Evolutionary conservation across 306 rosid genomes (phyloP), one percentile per base, ranked within the genome.

Genomic region (Parietaria judaica): DNA sequence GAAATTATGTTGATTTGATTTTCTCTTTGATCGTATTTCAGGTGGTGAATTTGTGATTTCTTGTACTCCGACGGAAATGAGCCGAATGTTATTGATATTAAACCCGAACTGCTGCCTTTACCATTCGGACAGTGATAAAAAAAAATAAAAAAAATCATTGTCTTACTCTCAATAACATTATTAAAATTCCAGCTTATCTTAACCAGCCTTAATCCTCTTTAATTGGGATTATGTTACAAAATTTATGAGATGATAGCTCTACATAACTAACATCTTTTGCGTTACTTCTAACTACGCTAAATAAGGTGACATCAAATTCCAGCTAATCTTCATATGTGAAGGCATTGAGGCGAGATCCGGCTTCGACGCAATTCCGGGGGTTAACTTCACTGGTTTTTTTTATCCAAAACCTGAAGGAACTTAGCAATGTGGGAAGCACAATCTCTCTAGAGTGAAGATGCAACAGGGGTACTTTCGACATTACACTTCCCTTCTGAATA

Each of bases 261-360:
- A 68, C 11, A 36, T 59, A 50, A n/a, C n/a, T 23, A 23, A 23
- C 31, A 38, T 63, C 15, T 48, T 64, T 41, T 41, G 45, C 45
- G 47, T 50, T 54, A 60, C 82, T 23, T 23, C 31, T n/a, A n/a
- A n/a, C n/a, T 75, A 92, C 36, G 88, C 81, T 64, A 92, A 69
- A 76, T 82, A 92, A 0, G 98, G 88, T 17, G 96, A 92, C 96
- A 92, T 92, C 48, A 92, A 81, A 80, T 92, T 92, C 98, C 98
- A 92, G 72, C 98, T 92, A 60, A 88, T 81, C 78, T 83, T 92
- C 98, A 88, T 92, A 63, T 88, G 98, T 34, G 82, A 77, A 8
- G 98, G 98, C 96, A 92, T 92, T 50, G 85, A 63, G 23, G 90
- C 90, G 70, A 92, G 71, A 82, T 92, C 95, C 3, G 79, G 86